Conservation (phyloP, 208 protist species). For the Trypanosoma melophagium region DNA sequence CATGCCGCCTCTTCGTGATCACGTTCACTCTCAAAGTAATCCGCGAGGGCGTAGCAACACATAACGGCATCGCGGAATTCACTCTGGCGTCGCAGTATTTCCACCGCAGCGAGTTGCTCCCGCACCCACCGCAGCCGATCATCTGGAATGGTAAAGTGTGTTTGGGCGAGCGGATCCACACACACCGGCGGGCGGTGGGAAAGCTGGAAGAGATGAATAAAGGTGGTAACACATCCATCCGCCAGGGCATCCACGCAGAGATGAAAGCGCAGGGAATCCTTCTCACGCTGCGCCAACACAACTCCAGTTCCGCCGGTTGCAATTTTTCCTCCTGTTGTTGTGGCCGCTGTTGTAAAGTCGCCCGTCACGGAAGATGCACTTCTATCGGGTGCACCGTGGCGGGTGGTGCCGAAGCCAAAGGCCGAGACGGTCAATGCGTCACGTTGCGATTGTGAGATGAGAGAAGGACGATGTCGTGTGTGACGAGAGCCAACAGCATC, state of each 20-base stretch:
- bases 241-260: slow-evolving; percentile 81
- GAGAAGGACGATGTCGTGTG: slow-evolving; percentile 1
- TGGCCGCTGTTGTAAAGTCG: slow-evolving; percentile 26
- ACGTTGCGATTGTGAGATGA: slow-evolving; percentile 47
- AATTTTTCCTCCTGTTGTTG: slow-evolving; percentile 7
- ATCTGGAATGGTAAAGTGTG: slow-evolving; percentile 69
- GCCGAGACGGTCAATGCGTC: slow-evolving; percentile 47
- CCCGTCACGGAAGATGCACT: slow-evolving; percentile 11
- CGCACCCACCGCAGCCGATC: slow-evolving; percentile 79
- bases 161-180: slow-evolving; percentile 77
- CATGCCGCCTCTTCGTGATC: slow-evolving; percentile 76
- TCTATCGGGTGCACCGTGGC: slow-evolving; percentile 7
- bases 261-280: slow-evolving; percentile 69
- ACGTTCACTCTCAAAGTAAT: slow-evolving; percentile 83
- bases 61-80: slow-evolving; percentile 71
- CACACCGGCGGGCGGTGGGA: slow-evolving; percentile 86
- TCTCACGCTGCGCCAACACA: slow-evolving; percentile 60
- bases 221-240: slow-evolving; percentile 80
- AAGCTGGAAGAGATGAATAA: slow-evolving; percentile 83
- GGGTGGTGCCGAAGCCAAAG: slow-evolving; percentile 47
- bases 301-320: slow-evolving; percentile 15
- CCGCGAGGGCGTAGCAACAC: slow-evolving; percentile 59
- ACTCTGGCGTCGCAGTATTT: slow-evolving; percentile 82
- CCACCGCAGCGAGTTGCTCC: slow-evolving; percentile 64
- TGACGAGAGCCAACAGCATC: background rate